Base-by-base conservation (phyloP, 2,329 filamentous ascomycete genomes). In the Talaromyces rugulosus region DNA sequence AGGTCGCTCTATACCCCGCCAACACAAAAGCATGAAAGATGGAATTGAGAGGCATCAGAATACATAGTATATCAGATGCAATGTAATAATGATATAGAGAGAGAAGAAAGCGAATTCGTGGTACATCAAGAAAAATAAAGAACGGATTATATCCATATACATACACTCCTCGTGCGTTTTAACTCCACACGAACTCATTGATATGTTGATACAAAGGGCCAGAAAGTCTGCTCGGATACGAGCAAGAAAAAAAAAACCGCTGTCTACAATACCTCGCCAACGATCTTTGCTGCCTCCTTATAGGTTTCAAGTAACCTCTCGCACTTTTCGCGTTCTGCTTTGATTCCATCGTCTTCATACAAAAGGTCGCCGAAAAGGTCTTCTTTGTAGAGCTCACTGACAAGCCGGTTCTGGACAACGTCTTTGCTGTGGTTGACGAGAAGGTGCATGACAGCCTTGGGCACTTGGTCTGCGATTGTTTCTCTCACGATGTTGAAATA, bases 401-500 rank as follows among this genome's bases (percentile, higher is more conserved):
- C 95, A 6, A 99, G 87, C 53, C 95, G 86, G 78, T 99, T 99
- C 78, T 99, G 95, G 34, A 99, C 93, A 12, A 94, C 94, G 68
- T 99, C 95, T 77, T 98, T 97, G 80, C 91, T 96, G 81, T 97
- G 91, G 78, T 99, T 99, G 73, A 99, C 95, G 36, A 99, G 85
- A 54, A 99, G 86, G 75, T 99, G 95, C 95, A 99, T 99, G 69
- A 99, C 90, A 5, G 95, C 95, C 80, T 99, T 99, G 67, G 95
- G 95, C 11, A 99, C 95, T 79, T 98, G 94, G 74, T 99, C 95
- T 52, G 94, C 94, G 70, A 97, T 96, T n/a, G 92, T 94, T 78
- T 99, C 95, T 65, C 95, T 91, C 54, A 99, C 95, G 71, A 99
- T 99, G 76, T 96, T 96, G 83, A 99, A 99, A 82, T 99, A 99